phyloP scores from a whole-genome alignment of 2,329 filamentous ascomycete species.

The Nannizzia gypsea region DNA sequence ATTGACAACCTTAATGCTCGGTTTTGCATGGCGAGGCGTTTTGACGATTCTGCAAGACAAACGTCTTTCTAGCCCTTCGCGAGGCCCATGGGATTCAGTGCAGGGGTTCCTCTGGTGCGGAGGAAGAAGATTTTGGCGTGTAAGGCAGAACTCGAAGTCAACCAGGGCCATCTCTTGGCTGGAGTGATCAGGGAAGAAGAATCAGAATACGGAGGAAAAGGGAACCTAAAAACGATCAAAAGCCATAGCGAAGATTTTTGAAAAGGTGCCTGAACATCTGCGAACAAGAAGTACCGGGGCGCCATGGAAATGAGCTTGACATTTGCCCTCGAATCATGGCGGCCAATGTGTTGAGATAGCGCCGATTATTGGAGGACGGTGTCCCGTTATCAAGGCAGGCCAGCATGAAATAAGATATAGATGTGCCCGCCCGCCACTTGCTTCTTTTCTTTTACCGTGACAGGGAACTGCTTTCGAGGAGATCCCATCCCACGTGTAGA shows the following conservation, averaged over 20 bases:
- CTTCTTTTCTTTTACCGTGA: neutral
- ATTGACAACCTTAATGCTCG: constrained; percentile 3
- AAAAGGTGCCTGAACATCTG: neutral
- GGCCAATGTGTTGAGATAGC: neutral
- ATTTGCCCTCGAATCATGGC: neutral
- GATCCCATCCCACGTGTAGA: constrained; percentile 7
- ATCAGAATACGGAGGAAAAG: neutral
- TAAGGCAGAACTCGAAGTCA: constrained; percentile 4
- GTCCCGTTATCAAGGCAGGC: neutral
- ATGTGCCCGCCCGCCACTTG: neutral
- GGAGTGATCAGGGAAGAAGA: neutral
- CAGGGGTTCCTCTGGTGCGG: neutral
- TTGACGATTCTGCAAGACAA: neutral
- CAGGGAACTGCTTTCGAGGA: neutral
- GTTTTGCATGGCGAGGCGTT: constrained; percentile 4
- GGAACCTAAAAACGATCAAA: neutral
- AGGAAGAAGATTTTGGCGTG: neutral
- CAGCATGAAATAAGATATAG: neutral
- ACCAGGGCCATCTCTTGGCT: neutral
- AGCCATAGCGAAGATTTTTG: neutral
- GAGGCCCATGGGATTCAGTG: constrained; percentile 1
- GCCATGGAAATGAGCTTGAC: neutral
- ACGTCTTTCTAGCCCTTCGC: constrained; percentile 2
- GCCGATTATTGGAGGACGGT: neutral
- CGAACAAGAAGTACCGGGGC: neutral